Base-by-base conservation (phyloP, 2,329 filamentous ascomycete genomes). In the Aspergillus sojae region DNA sequence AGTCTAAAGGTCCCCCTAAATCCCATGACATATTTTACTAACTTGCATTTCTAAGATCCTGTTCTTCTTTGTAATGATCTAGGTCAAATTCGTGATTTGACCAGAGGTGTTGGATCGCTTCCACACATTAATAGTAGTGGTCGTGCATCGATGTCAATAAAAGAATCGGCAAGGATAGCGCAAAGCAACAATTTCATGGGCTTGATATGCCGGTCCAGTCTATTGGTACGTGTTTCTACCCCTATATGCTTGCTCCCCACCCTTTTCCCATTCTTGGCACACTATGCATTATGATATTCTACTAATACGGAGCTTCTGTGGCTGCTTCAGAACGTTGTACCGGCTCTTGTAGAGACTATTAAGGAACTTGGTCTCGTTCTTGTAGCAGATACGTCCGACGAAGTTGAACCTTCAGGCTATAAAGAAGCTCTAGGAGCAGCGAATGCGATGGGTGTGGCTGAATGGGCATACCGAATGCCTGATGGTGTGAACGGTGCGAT, bases 171-270 rank as follows among this genome's bases (percentile, higher is more conserved):
- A 16, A 87, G 94, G 67, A 93, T 96, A 74, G 94, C 94, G 26
- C 91, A 96, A 78, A 92, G 90, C 75, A 99, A 99, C 77, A 99
- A 99, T 76, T 92, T 99, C 69, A 99, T 99, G 95, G 95, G 95
- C 3, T 78, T 99, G 73, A 92, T 98, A 64, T 97, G 94, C 80
- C 93, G 90, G 70, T 94, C 92, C 36, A 87, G 91, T 69, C 83
- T 99, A 67, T 79, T 99, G 82, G 93, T 96, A 84, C 73, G 90
- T 85, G 30, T 21, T 52, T 23, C 58, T 50, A 56, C 30, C 30
- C 30, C 55, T 16, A 9, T 34, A 23, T 32, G 4, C n/a, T 52
- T 36, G 12, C 14, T 54, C 39, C 11, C 30, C 19, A 23, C 19
- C 19, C 10, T 5, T 34, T 34, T 12, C 48, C 16, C 9, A n/a